These are phyloP conservation scores for Lonicera japonica DNA, from an alignment of 129 eudicot species.

Conservation along the genomic window DNA sequence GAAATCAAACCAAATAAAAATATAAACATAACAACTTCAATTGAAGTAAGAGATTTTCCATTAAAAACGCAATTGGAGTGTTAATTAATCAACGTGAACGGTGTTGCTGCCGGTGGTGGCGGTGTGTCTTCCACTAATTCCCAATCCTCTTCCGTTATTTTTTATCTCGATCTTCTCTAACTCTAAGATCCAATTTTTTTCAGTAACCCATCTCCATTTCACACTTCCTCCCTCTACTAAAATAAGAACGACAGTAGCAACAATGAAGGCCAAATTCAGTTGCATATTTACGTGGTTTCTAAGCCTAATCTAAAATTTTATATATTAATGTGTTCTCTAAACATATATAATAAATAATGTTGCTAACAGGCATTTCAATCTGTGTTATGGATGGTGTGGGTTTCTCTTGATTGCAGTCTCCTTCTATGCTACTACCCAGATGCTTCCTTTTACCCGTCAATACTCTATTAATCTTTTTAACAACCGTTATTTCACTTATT, in stretches of 20 bases:
- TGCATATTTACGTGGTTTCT: background rate
- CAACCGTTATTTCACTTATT: slow-evolving; percentile 18
- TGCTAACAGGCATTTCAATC: slow-evolving; percentile 34
- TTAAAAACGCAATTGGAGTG: no score
- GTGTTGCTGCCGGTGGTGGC: background rate
- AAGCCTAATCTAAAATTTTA: no score
- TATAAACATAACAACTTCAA: no score
- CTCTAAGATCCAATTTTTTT: background rate
- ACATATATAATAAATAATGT: no score
- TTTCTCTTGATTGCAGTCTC: slow-evolving; percentile 58
- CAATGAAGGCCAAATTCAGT: slow-evolving; percentile 2
- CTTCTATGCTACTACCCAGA: slow-evolving; percentile 58
- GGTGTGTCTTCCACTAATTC: background rate
- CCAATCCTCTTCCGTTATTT: slow-evolving; percentile 30
- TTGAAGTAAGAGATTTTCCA: no score
- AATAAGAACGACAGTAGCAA: background rate
- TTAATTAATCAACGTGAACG: no score
- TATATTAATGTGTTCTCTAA: background rate
- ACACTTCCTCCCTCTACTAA: slow-evolving; percentile 3
- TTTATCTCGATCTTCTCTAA: no score
- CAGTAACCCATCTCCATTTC: slow-evolving; percentile 1
- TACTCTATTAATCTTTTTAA: slow-evolving; percentile 42
- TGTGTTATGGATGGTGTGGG: slow-evolving; percentile 79
- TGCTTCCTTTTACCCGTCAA: slow-evolving; percentile 36
- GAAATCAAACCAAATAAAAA: no score